phyloP scores from a whole-genome alignment of 495 filamentous ascomycete species.

The Trichocladium uniseriatum region DNA sequence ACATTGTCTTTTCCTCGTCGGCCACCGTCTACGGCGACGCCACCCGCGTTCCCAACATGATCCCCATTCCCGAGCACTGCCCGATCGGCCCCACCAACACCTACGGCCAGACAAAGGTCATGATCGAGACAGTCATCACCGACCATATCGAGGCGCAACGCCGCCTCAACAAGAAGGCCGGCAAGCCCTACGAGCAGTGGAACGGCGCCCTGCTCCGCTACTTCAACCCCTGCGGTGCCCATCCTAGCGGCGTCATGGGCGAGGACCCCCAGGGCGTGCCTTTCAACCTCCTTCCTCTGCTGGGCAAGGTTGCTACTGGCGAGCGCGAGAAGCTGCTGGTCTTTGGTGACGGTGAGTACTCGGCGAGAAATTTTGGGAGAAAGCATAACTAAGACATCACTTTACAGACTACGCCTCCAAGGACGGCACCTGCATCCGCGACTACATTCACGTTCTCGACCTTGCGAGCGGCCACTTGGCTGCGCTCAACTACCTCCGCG shows the following conservation, averaged over 20 bases:
- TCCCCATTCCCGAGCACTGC: conserved; percentile 95
- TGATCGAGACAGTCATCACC: conserved; percentile 81
- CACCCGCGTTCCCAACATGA: conserved; percentile 94
- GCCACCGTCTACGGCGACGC: conserved; percentile 98
- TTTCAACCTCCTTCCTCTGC: conserved; percentile 87
- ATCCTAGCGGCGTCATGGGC: conserved; percentile 95
- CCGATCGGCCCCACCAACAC: conserved; percentile 94
- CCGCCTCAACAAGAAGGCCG: conserved; percentile 69
- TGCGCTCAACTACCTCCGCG: conserved; percentile 84
- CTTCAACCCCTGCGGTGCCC: conserved; percentile 94
- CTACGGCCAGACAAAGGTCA: conserved; percentile 90
- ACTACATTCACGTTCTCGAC: conserved; percentile 80
- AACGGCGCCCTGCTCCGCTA: conserved; percentile 91
- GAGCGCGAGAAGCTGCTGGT: conserved; percentile 91
- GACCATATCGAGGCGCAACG: conserved; percentile 85
- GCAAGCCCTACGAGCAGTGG: conserved; percentile 70
- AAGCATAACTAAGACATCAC: background rate
- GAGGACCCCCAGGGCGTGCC: conserved; percentile 95
- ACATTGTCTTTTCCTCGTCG: conserved; percentile 95
- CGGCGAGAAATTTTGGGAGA: background rate
- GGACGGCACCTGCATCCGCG: conserved; percentile 68
- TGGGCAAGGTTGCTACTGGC: conserved; percentile 92
- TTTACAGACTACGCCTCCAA: conserved; percentile 73
- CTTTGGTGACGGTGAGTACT: conserved; percentile 73
- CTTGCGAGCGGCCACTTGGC: conserved; percentile 82